Conservation (phyloP, 768 basidiomycete genomes). For the Chalciporus chontae region DNA sequence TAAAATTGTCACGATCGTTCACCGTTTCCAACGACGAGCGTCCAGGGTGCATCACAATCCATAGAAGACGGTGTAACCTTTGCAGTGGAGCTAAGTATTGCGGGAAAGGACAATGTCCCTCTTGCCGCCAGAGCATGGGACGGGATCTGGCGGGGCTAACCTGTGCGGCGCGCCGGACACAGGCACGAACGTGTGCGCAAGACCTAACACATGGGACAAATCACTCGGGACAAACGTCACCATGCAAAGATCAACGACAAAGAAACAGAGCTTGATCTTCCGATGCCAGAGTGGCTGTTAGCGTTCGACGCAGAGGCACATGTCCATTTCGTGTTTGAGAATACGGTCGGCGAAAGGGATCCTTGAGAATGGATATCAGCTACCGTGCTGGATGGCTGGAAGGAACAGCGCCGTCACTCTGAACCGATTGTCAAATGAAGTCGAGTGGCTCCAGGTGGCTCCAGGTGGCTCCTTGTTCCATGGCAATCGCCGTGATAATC, state of each 20-base stretch:
- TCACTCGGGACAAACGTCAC: conserved; percentile 24
- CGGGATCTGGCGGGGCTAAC: conserved; percentile 6
- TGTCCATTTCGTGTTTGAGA: conserved; percentile 20
- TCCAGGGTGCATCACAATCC: conserved; percentile 39
- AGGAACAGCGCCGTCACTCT: conserved; percentile 7
- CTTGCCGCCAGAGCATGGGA: conserved; percentile 16
- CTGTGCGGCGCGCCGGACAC: not conserved
- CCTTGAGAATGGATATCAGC: conserved; percentile 22
- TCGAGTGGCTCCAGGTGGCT: not conserved
- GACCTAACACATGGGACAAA: conserved; percentile 24
- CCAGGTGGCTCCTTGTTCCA: not conserved
- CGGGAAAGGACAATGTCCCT: not conserved
- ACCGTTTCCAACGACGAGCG: conserved; percentile 11
- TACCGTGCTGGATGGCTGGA: conserved; percentile 12
- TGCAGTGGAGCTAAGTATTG: conserved; percentile 24
- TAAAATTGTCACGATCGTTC: not conserved
- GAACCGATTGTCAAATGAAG: not conserved
- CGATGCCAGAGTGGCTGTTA: conserved; percentile 28
- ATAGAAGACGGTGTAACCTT: conserved; percentile 39
- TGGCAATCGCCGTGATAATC: conserved; percentile 9
- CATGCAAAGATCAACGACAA: conserved; percentile 14
- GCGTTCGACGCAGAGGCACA: conserved; percentile 27
- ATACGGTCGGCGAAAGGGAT: conserved; percentile 20
- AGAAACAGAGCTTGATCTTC: conserved; percentile 11
- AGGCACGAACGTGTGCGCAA: conserved; percentile 24